Evolutionary conservation across 139 green algal species (phyloP), one percentile per base, ranked within the genome.

Genomic region (Mesotaenium endlicherianum): DNA sequence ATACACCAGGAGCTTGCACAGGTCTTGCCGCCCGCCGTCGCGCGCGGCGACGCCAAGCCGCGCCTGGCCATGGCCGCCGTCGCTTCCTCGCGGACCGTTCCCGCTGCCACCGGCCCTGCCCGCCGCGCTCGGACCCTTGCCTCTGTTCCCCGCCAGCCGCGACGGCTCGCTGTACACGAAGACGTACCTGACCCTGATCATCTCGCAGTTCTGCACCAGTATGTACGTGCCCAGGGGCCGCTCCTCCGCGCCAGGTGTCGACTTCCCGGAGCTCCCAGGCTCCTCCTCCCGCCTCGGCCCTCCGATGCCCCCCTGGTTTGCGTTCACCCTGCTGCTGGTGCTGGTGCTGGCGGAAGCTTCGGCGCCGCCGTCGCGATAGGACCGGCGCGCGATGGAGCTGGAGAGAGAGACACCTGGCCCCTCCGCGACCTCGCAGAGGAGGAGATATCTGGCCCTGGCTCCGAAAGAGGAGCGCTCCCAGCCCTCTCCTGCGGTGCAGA

Each of bases 131-230:
- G n/a, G 20, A 60, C n/a, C n/a, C n/a, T 76, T 60, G 20, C 67
- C 30, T 64, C 30, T 20, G 16, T 78, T n/a, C 8, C 60, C 36
- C 30, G 4, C 30, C 16, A 43, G 4, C 36, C n/a, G 77, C 8
- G 77, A 49, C 3, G 77, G 77, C 49, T 84, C 77, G 4, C 17
- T 42, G 77, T 84, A 84, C 64, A 84, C 77, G 30, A 84, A 45
- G 4, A 84, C 20, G 60, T 82, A 83, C 3, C 64, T 17, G 3
- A 84, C 34, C 6, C 77, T 3, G 17, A 84, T 38, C 16, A 84
- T 4, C 17, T 84, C 77, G 16, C 64, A 34, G 68, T 84, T 84
- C 5, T 3, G 30, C 8, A 80, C 77, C 6, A 82, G 31, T 5
- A 84, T 42, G 42, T 84, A 84, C 26, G 77, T 84, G 39, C 75